These are phyloP conservation scores for Mortierella sp. DNA, from an alignment of 371 early-diverging fungal species.

Conservation along the genomic window DNA sequence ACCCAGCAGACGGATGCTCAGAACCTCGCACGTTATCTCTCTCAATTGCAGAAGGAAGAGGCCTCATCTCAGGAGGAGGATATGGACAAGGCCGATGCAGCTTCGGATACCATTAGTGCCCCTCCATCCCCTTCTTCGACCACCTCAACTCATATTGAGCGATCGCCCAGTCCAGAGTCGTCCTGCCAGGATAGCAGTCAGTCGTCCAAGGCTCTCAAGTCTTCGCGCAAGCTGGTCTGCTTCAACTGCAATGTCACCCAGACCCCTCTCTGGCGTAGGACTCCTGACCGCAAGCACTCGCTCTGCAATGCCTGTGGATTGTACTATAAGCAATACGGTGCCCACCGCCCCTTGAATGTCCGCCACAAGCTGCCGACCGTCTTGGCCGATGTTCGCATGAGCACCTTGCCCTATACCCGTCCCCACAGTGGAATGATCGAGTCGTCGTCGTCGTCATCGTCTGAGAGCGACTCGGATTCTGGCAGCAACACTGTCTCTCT, in stretches of 20 bases:
- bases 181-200: not conserved
- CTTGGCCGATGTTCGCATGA: conserved; percentile 36
- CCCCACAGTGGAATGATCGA: conserved; percentile 16
- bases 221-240: conserved; percentile 80
- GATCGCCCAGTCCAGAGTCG: conserved; percentile 42
- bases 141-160: conserved; percentile 33
- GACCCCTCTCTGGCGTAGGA: conserved; percentile 88
- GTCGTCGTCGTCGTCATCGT: conserved; percentile 45
- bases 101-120: conserved; percentile 17
- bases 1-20: conserved; percentile 46
- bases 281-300: conserved; percentile 81
- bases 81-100: conserved; percentile 23
- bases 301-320: conserved; percentile 90
- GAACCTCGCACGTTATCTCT: conserved; percentile 50
- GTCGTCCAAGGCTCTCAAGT: conserved; percentile 20
- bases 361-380: conserved; percentile 66
- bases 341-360: conserved; percentile 75
- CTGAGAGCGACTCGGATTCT: conserved; percentile 50
- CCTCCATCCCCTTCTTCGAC: conserved; percentile 41
- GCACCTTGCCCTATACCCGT: conserved; percentile 46
- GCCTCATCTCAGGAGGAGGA: conserved; percentile 8
- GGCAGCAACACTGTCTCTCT: conserved; percentile 11
- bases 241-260: conserved; percentile 84
- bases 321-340: conserved; percentile 83
- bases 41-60: conserved; percentile 36